Percentiles rank a stretch among this genome's conserved stretches.
These are phyloP conservation scores for Trichosporon inkin DNA, from an alignment of 1,284 basidiomycete species.

Conservation along the genomic window DNA sequence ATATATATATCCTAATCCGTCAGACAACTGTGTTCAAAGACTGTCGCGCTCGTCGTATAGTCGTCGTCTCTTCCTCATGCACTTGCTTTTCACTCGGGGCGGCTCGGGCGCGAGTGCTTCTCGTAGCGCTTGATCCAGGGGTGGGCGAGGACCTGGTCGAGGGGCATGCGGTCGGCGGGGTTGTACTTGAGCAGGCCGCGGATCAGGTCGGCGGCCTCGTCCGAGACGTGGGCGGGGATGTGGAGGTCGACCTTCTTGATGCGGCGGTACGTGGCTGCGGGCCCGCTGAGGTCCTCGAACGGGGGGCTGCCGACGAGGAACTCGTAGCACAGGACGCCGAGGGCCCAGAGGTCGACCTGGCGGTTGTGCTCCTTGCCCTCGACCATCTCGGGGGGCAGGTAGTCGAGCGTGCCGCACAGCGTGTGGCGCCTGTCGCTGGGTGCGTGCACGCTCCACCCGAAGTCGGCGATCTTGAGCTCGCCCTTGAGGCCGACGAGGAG, in stretches of 20 bases:
- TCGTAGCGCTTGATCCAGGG: slow-evolving; percentile 87
- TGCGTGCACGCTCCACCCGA: slow-evolving; percentile 98
- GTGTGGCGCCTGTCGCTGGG: slow-evolving; percentile 84
- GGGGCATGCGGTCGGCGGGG: slow-evolving; percentile 73
- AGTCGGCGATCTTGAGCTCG: slow-evolving; percentile 97
- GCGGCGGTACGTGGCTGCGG: slow-evolving; percentile 80
- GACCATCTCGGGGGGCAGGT: slow-evolving; percentile 98
- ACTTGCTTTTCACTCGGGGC: not conserved
- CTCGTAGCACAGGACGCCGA: slow-evolving; percentile 94
- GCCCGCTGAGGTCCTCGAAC: slow-evolving; percentile 77
- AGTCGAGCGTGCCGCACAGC: slow-evolving; percentile 92
- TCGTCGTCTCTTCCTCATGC: no score
- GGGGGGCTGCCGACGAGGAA: slow-evolving; percentile 89
- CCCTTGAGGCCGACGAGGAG: slow-evolving; percentile 86
- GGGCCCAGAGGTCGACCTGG: slow-evolving; percentile 79
- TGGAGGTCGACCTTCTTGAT: slow-evolving; percentile 65
- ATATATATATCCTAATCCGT: no score
- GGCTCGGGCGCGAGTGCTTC: slow-evolving; percentile 23
- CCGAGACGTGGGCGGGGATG: slow-evolving; percentile 63
- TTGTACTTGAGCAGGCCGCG: slow-evolving; percentile 79
- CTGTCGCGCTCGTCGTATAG: no score
- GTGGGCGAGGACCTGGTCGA: slow-evolving; percentile 75
- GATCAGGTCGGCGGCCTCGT: slow-evolving; percentile 66
- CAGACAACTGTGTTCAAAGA: no score
- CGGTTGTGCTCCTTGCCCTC: slow-evolving; percentile 60